These are phyloP conservation scores for Elymus sibiricus DNA, from an alignment of 176 grass and related monocot species.

Conservation along the genomic window DNA sequence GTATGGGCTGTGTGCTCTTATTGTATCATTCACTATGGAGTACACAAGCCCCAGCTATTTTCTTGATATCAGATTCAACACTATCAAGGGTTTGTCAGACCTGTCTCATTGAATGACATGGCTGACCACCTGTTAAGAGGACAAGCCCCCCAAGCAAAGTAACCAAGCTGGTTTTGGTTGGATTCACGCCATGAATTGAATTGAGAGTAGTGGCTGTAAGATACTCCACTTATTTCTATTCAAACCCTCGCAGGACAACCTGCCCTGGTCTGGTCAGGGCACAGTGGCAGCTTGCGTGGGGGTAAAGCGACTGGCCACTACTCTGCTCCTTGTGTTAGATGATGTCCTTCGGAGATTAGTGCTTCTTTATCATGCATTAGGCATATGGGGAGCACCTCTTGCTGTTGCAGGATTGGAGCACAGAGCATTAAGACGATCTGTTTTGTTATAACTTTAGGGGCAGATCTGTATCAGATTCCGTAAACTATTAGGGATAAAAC, in stretches of 20 bases:
- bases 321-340: constrained; percentile 15
- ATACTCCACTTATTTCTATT: constrained; percentile 19
- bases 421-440: constrained; percentile 27
- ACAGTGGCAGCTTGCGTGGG: constrained; percentile 23
- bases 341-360: constrained; percentile 14
- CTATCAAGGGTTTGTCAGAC: constrained; percentile 44
- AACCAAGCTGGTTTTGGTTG: constrained; percentile 45
- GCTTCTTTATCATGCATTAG: constrained; percentile 33
- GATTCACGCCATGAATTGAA: constrained; percentile 32
- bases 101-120: constrained; percentile 37
- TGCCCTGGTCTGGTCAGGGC: constrained; percentile 29
- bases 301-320: constrained; percentile 29
- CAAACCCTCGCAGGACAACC: constrained; percentile 39
- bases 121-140: constrained; percentile 31
- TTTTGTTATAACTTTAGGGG: constrained; percentile 24
- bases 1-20: constrained; percentile 43
- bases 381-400: constrained; percentile 38
- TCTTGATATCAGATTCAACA: constrained; percentile 52
- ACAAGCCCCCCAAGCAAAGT: constrained; percentile 26
- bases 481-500: constrained; percentile 43
- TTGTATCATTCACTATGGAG: constrained; percentile 35
- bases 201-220: constrained; percentile 26
- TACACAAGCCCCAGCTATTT: constrained; percentile 27
- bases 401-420: constrained; percentile 30
- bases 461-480: constrained; percentile 49